Base-by-base conservation (phyloP, 208 protist genomes). In the Phytomonas sp. region DNA sequence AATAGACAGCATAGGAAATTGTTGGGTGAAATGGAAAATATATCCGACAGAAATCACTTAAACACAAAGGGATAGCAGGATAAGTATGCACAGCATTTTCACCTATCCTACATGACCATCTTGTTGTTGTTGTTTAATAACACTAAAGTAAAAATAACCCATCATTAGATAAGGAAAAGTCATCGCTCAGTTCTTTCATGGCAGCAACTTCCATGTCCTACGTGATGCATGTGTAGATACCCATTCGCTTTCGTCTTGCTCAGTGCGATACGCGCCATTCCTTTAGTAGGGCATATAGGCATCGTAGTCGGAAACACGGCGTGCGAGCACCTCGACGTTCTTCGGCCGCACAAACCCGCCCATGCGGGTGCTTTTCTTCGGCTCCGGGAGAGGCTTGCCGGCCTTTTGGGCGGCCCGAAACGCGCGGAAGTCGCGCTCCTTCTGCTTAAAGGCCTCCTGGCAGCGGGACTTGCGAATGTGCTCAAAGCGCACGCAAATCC, bases 401-500 rank as follows among this genome's bases (percentile, higher is more conserved):
- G 76, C 81, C 87, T 92, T 92, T 83, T 94, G 91, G 72, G 79
- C 85, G 26, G 80, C 77, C 71, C 83, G 73, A 80, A 81, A 86
- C 60, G 82, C 80, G 68, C 82, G 79, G 80, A 88, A 90, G 70
- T 88, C 73, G 75, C 81, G 83, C 85, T 89, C 74, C 81, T 94
- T 91, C 80, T 81, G 73, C 78, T 93, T 86, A 78, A 97, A 94
- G 33, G 89, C 94, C 79, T 94, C 80, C 81, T 92, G 83, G 87
- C 91, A 97, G 78, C 88, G 87, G 37, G 91, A 96, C 79, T 95
- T 94, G 68, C 91, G 84, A 49, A 99, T 90, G 92, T 99, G 99
- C 89, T 99, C 99, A 74, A 99, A 93, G 80, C 99, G 95, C 71
- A 99, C 98, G 84, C 99, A 98, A 86, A 99, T 99, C 82, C 97